Base-by-base conservation (phyloP, 495 filamentous ascomycete genomes). In the Trypethelium eluteriae region DNA sequence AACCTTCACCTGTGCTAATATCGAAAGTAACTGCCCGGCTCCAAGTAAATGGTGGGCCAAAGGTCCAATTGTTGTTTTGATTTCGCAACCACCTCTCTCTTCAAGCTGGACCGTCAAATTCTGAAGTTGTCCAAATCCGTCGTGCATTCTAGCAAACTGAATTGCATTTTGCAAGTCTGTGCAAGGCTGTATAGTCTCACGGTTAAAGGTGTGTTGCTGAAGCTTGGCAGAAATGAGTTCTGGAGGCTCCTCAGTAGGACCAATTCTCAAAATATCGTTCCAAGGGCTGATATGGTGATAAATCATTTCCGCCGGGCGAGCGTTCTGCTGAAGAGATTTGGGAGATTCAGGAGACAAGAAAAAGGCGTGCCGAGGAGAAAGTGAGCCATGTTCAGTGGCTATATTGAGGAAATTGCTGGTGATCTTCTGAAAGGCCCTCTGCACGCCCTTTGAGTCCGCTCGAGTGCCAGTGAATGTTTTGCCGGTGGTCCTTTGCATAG, bases 241-340 rank as follows among this genome's bases (percentile, higher is more conserved):
- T 34, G 53, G 7, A 59, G 11, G n/a, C 5, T 59, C 5, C 36
- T 32, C 7, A 3, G 11, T 59, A 14, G 10, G 34, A n/a, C 32
- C 53, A 3, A 18, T 59, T 14, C 32, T 36, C 11, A 36, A 14
- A 36, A 59, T 10, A 59, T 59, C 53, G 7, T 35, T 18, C 5
- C 32, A 59, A 36, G 53, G 53, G 32, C 36, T 59, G 5, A 59
- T 36, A 2, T 59, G 53, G 32, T 59, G 53, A 36, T 59, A 59
- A 9, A 59, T 18, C 14, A 59, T 9, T 10, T 4, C 32, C 3
- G 53, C 18, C 7, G 5, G 7, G 32, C 36, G 5, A 32, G 7
- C 14, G 14, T 9, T 14, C 32, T 34, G n/a, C 32, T 34, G n/a
- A 7, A 59, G 14, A 36, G 18, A 59, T 9, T 32, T 4, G 34